phyloP scores from a whole-genome alignment of 208 protist species.

The Leishmania gerbilli region DNA sequence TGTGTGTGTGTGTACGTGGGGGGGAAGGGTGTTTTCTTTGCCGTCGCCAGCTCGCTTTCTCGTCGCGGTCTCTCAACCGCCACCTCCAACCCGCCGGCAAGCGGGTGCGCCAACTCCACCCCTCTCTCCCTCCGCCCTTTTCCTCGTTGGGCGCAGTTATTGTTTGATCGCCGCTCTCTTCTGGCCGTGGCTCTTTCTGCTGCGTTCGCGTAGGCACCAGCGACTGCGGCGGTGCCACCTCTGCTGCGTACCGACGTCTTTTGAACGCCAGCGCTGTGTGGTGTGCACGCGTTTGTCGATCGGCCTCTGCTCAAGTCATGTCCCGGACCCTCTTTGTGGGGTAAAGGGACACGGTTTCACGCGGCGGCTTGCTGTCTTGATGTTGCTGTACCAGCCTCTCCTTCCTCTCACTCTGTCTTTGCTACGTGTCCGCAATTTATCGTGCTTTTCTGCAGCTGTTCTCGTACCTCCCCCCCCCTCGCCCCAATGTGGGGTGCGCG shows the following conservation, averaged over 20 bases:
- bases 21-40: not conserved
- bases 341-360: not conserved
- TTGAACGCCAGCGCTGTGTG: not conserved
- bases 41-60: not conserved
- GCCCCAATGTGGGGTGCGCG: not conserved
- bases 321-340: not conserved
- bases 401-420: not conserved
- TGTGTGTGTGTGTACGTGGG: too few species aligned
- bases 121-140: not conserved
- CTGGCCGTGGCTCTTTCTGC: not conserved
- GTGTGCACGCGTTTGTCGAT: not conserved
- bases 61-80: not conserved
- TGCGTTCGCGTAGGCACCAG: not conserved
- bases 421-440: not conserved
- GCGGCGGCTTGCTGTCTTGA: too few species aligned
- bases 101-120: not conserved
- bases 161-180: not conserved
- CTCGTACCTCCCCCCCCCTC: not conserved
- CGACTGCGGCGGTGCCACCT: not conserved
- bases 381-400: not conserved
- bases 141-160: not conserved
- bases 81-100: not conserved
- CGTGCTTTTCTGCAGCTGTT: not conserved
- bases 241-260: not conserved
- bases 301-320: not conserved